Percentiles rank a stretch among this genome's conserved stretches.
These are phyloP conservation scores for Eucalyptus pumila DNA, from an alignment of 345 rosid genomes.

Conservation along the genomic window DNA sequence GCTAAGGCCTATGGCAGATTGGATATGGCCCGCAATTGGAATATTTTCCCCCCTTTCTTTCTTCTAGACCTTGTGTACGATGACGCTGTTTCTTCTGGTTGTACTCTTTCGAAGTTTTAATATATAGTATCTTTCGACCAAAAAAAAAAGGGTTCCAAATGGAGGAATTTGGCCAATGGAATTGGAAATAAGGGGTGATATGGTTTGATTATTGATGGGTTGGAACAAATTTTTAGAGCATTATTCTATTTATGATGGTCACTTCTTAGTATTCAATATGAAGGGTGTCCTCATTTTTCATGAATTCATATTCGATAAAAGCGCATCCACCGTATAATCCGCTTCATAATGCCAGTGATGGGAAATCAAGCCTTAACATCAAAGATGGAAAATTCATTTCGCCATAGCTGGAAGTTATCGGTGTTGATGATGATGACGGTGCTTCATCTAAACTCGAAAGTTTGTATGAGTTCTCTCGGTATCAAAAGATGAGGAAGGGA, in stretches of 20 bases:
- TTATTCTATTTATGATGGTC: background rate
- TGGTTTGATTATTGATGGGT: background rate
- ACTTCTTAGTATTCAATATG: background rate
- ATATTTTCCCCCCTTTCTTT: too few relatives aligned
- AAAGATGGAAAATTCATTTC: background rate
- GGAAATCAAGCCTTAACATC: background rate
- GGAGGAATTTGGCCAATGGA: background rate
- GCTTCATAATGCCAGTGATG: background rate
- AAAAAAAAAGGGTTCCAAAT: background rate
- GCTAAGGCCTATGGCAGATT: too few relatives aligned
- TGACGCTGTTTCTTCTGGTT: too few relatives aligned
- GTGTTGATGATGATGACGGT: background rate
- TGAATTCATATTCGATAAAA: background rate
- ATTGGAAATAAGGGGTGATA: background rate
- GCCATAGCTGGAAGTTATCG: background rate
- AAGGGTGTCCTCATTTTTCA: background rate
- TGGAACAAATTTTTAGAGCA: background rate
- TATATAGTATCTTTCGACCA: too few relatives aligned
- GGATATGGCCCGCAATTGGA: too few relatives aligned
- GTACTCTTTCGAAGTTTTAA: too few relatives aligned
- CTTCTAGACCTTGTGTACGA: too few relatives aligned
- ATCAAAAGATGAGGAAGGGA: background rate
- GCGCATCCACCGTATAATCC: background rate
- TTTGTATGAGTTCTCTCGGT: background rate
- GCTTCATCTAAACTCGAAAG: background rate